phyloP scores from a whole-genome alignment of 2,329 filamentous ascomycete genomes.

The Pseudopithomyces maydicus region DNA sequence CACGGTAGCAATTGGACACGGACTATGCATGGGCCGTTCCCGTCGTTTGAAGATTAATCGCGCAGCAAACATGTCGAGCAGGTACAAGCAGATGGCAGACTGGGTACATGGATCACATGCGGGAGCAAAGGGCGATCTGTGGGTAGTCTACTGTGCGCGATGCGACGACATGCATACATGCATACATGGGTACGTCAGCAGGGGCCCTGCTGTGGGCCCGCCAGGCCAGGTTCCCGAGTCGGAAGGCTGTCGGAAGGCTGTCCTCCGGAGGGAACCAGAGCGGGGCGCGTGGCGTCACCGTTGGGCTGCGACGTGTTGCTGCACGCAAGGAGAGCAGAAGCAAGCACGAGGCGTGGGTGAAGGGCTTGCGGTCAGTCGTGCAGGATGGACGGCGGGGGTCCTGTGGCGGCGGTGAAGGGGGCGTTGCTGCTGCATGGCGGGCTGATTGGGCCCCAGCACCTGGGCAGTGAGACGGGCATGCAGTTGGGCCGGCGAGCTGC shows the following conservation, averaged over 20 bases:
- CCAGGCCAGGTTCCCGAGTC: background rate
- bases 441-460: background rate
- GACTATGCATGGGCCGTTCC: background rate
- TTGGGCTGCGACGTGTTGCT: no score
- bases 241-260: background rate
- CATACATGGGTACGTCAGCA: no score
- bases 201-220: background rate
- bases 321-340: background rate
- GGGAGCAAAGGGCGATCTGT: background rate
- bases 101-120: no score
- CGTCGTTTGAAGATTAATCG: background rate
- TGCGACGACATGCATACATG: no score
- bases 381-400: conserved; percentile 2
- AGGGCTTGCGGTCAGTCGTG: background rate
- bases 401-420: conserved; percentile 1
- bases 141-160: background rate
- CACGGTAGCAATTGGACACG: conserved; percentile 22
- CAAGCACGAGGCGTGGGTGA: background rate
- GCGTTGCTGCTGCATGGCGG: background rate
- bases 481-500: conserved; percentile 9
- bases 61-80: background rate
- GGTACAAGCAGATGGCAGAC: no score
- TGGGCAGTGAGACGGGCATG: background rate
- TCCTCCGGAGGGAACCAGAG: background rate
- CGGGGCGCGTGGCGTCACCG: background rate